phyloP scores from a whole-genome alignment of 2,329 filamentous ascomycete genomes.

The Fusarium denticulatum region DNA sequence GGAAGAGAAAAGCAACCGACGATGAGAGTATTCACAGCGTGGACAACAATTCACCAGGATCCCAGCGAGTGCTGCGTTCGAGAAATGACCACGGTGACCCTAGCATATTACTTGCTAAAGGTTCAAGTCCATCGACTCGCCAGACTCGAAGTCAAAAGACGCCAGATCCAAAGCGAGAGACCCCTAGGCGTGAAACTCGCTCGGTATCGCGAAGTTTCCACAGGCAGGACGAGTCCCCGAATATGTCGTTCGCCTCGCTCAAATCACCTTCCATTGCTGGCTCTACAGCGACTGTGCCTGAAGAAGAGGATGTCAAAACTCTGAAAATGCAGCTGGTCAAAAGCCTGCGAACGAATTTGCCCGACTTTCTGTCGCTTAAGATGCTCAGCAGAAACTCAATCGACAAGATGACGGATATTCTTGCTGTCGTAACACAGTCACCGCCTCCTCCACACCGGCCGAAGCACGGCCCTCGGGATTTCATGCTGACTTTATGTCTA shows the following conservation, averaged over 20 bases:
- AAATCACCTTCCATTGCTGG: constrained; percentile 45
- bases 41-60: constrained; percentile 34
- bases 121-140: constrained; percentile 33
- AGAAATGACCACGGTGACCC: constrained; percentile 37
- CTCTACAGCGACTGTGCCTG: constrained; percentile 31
- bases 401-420: constrained; percentile 61
- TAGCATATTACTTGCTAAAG: constrained; percentile 42
- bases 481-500: constrained; percentile 66
- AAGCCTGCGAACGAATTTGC: constrained; percentile 59
- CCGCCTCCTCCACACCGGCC: constrained; percentile 63
- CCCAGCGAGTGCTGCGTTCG: constrained; percentile 44
- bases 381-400: constrained; percentile 61
- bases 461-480: constrained; percentile 68
- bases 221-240: constrained; percentile 35
- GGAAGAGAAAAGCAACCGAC: constrained; percentile 27
- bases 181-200: constrained; percentile 39
- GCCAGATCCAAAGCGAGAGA: constrained; percentile 36
- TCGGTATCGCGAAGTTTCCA: constrained; percentile 34
- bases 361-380: constrained; percentile 64
- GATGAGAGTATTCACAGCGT: constrained; percentile 23
- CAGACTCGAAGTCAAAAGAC: constrained; percentile 36
- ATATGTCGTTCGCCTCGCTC: constrained; percentile 30
- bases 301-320: constrained; percentile 45
- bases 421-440: constrained; percentile 63
- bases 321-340: constrained; percentile 59